Conservation (phyloP, 192 early-diverging fungal species). For the Dimargaris verticillata region DNA sequence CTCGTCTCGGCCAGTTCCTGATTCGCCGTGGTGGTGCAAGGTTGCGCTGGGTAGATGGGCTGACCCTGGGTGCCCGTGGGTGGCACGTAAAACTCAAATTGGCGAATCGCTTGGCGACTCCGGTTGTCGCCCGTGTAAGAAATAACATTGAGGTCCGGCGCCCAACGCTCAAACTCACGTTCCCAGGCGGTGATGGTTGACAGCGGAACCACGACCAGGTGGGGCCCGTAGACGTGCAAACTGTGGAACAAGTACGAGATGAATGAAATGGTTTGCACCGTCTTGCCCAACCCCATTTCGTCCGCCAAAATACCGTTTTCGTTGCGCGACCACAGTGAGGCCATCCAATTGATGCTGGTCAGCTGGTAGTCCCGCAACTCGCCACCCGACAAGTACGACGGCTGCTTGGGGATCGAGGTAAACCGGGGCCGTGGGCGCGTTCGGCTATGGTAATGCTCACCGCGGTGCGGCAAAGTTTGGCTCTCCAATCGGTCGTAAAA, state of each 20-base stretch:
- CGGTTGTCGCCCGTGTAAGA: constrained; percentile 75
- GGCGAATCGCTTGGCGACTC: constrained; percentile 74
- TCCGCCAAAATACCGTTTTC: constrained; percentile 95
- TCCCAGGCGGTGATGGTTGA: constrained; percentile 93
- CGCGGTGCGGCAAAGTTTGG: constrained; percentile 52
- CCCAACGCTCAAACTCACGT: constrained; percentile 89
- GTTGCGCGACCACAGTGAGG: constrained; percentile 83
- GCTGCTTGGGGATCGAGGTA: constrained; percentile 59
- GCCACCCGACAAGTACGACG: constrained; percentile 67
- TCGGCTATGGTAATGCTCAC: constrained; percentile 26
- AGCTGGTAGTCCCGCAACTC: constrained; percentile 91
- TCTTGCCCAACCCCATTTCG: constrained; percentile 93
- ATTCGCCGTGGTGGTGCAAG: not conserved
- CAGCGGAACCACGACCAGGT: constrained; percentile 88
- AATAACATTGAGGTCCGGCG: constrained; percentile 82
- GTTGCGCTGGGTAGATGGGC: constrained; percentile 8
- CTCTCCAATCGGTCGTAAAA: constrained; percentile 67
- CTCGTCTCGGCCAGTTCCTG: constrained; percentile 3
- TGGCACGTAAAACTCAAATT: constrained; percentile 76
- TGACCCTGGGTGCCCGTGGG: constrained; percentile 14
- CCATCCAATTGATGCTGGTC: constrained; percentile 93
- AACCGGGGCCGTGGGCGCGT: constrained; percentile 55
- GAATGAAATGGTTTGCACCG: constrained; percentile 90
- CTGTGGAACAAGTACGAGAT: constrained; percentile 77
- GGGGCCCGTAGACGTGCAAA: constrained; percentile 77